phyloP scores from a whole-genome alignment of 1,284 basidiomycete species.

The Inonotus hispidus region DNA sequence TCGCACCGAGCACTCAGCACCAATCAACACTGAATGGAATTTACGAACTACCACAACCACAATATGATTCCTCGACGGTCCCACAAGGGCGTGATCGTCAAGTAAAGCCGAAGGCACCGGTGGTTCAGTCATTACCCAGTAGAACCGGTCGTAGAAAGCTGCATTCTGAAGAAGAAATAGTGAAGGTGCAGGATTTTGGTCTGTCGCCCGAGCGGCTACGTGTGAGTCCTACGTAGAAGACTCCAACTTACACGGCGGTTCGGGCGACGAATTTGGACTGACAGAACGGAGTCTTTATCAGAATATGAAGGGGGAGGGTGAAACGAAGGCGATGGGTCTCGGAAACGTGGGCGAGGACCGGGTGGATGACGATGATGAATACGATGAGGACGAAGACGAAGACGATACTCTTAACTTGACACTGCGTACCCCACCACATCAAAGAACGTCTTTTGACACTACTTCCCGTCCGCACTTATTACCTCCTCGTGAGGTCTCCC shows the following conservation, averaged over 20 bases:
- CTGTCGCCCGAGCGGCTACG: constrained; percentile 59
- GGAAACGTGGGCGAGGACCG: constrained; percentile 15
- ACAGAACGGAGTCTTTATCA: constrained; percentile 15
- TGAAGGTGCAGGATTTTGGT: constrained; percentile 45
- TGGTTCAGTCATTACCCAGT: constrained; percentile 13
- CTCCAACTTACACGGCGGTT: constrained; percentile 51
- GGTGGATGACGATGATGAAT: neutral
- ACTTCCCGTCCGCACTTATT: neutral
- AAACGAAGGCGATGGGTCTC: neutral
- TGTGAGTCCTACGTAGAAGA: constrained; percentile 38
- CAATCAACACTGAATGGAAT: constrained; percentile 4
- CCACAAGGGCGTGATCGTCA: neutral
- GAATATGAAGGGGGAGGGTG: neutral
- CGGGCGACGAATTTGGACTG: constrained; percentile 42
- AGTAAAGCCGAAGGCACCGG: constrained; percentile 9
- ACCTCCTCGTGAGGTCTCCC: neutral
- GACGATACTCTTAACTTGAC: constrained; percentile 60
- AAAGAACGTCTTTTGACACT: neutral
- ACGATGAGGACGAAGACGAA: constrained; percentile 28
- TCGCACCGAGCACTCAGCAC: constrained; percentile 9
- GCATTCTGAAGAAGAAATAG: neutral
- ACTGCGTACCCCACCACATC: constrained; percentile 48
- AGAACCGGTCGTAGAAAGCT: constrained; percentile 10
- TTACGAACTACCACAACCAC: constrained; percentile 1
- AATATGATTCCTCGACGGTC: neutral